Conservation (phyloP, 2,329 filamentous ascomycete genomes). For the Pestalotiopsis sp. region DNA sequence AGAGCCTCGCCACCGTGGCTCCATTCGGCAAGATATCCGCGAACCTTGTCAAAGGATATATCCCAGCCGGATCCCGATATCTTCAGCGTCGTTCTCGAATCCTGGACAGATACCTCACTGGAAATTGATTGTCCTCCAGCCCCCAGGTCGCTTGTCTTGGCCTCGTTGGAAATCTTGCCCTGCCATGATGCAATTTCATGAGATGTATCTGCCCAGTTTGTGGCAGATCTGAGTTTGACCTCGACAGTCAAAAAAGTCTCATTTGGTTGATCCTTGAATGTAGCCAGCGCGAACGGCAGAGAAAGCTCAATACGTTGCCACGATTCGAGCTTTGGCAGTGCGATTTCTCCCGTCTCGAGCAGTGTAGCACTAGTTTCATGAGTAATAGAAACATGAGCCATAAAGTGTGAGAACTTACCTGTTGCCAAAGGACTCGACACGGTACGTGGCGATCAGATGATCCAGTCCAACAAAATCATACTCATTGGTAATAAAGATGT, state of each 20-base stretch:
- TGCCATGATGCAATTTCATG: constrained; percentile 60
- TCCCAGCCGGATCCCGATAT: constrained; percentile 34
- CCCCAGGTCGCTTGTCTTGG: background rate
- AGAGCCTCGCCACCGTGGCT: constrained; percentile 32
- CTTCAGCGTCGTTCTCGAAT: constrained; percentile 24
- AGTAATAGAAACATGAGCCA: background rate
- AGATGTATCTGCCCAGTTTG: constrained; percentile 50
- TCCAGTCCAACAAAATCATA: constrained; percentile 49
- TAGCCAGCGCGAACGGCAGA: constrained; percentile 29
- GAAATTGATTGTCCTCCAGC: too few relatives aligned
- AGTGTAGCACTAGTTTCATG: constrained; percentile 23
- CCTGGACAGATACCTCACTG: constrained; percentile 22
- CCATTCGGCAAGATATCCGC: constrained; percentile 45
- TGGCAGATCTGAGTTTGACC: constrained; percentile 41
- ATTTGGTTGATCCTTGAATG: constrained; percentile 27
- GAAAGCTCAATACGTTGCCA: constrained; percentile 35
- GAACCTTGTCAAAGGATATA: constrained; percentile 44
- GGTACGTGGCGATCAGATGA: constrained; percentile 43
- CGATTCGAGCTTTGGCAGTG: constrained; percentile 40
- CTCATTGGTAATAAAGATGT: constrained; percentile 45
- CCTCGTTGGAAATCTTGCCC: constrained; percentile 33
- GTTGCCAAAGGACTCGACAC: constrained; percentile 41
- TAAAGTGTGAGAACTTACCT: constrained; percentile 31
- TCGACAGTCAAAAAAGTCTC: constrained; percentile 47
- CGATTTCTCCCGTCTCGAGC: constrained; percentile 35